A percentile compares a stretch with the other conserved stretches of the same genome.
phyloP scores from a whole-genome alignment of 352 stramenopile genomes.

The Peronospora farinosa region DNA sequence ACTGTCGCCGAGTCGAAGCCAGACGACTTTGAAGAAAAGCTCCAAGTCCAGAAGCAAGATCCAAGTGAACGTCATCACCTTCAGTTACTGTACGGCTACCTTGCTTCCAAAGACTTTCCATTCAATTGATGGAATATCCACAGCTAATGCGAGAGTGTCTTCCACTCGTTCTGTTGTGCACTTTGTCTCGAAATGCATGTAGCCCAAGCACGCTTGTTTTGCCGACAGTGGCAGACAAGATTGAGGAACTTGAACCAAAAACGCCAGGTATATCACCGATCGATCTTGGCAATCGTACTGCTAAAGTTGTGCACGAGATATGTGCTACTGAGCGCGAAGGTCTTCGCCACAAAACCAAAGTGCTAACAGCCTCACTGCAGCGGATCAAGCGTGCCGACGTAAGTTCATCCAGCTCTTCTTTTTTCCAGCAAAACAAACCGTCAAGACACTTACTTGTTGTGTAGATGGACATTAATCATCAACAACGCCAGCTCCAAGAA shows the following conservation, averaged over 20 bases:
- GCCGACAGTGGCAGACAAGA: background rate
- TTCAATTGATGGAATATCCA: background rate
- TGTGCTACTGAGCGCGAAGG: slow-evolving; percentile 4
- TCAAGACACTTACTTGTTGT: background rate
- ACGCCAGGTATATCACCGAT: background rate
- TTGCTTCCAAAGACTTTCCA: background rate
- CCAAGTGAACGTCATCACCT: background rate
- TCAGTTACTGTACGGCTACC: background rate
- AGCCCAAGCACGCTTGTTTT: background rate
- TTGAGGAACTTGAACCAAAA: background rate
- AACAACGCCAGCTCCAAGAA: slow-evolving; percentile 7
- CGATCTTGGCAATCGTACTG: background rate
- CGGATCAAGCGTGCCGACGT: slow-evolving; percentile 24
- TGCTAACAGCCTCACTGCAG: slow-evolving; percentile 6
- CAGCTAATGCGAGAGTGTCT: background rate
- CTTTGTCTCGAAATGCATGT: background rate
- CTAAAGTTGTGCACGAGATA: slow-evolving; percentile 8
- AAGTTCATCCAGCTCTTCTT: background rate
- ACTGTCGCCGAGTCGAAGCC: background rate
- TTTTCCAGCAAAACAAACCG: too few relatives aligned
- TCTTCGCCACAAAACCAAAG: slow-evolving; percentile 7
- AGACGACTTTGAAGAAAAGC: background rate
- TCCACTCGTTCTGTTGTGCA: background rate
- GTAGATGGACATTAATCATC: slow-evolving; percentile 9
- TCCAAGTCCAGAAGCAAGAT: background rate